Percentiles rank a stretch among this genome's conserved stretches.
Conservation (phyloP, 1,284 basidiomycete species). For the Pterulicium gracile region DNA sequence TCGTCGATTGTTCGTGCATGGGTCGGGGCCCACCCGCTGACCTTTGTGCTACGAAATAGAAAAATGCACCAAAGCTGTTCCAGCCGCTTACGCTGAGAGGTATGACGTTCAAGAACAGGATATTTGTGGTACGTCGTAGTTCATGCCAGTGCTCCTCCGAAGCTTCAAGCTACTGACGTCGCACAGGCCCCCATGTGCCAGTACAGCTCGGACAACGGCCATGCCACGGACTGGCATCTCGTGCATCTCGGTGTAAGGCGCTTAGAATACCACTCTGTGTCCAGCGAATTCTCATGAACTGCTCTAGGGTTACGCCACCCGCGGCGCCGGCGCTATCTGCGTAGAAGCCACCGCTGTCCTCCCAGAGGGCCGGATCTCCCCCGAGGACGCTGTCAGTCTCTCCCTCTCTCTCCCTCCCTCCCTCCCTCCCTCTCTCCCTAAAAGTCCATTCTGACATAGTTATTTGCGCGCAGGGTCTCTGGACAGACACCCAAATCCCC, state of each 20-base stretch:
- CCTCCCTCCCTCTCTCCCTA: not conserved
- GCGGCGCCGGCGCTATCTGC: slow-evolving; percentile 52
- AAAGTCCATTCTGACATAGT: slow-evolving; percentile 6
- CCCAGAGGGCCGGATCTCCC: slow-evolving; percentile 70
- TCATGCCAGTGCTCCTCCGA: too few species aligned
- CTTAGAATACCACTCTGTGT: not conserved
- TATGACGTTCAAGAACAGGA: slow-evolving; percentile 62
- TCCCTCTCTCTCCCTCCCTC: not conserved
- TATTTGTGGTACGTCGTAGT: slow-evolving; percentile 46
- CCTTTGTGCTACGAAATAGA: too few species aligned
- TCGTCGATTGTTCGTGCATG: too few species aligned
- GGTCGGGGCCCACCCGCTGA: too few species aligned
- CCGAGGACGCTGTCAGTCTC: slow-evolving; percentile 43
- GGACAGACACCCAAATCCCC: slow-evolving; percentile 60
- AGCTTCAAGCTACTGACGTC: too few species aligned
- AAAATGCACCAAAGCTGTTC: slow-evolving; percentile 50
- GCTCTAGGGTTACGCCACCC: slow-evolving; percentile 41
- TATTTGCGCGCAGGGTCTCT: slow-evolving; percentile 40
- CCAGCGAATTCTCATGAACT: not conserved
- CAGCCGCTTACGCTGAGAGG: slow-evolving; percentile 53
- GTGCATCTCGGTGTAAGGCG: slow-evolving; percentile 47
- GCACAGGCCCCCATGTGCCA: slow-evolving; percentile 73
- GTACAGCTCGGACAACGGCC: slow-evolving; percentile 63
- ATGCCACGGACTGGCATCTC: slow-evolving; percentile 71
- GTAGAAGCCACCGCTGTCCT: slow-evolving; percentile 65